Conservation (phyloP, 2,329 filamentous ascomycete species). For the Leptographium lundbergii region DNA sequence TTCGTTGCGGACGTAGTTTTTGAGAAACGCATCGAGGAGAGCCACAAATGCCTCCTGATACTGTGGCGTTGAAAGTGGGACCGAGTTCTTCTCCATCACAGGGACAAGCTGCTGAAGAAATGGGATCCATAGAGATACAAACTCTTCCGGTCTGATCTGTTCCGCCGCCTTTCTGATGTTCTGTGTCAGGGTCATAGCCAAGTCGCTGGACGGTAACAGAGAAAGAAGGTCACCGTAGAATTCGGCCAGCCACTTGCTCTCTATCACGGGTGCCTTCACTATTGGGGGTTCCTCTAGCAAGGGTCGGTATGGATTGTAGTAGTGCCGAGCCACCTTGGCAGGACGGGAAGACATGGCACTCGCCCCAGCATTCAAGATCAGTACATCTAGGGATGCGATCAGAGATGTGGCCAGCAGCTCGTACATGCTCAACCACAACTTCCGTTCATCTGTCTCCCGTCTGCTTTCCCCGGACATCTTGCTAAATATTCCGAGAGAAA, state of each 20-base stretch:
- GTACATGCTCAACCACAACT: background rate
- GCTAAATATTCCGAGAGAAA: background rate
- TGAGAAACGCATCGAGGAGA: background rate
- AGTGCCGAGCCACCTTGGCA: no score
- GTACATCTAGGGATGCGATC: background rate
- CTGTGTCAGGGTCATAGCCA: background rate
- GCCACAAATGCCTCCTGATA: background rate
- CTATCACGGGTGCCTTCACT: background rate
- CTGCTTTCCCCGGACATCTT: background rate
- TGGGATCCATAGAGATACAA: background rate
- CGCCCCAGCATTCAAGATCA: background rate
- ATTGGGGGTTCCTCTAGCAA: background rate
- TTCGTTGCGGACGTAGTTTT: background rate
- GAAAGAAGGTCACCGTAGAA: background rate
- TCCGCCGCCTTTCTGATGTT: background rate
- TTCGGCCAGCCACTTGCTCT: background rate
- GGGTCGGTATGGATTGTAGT: background rate
- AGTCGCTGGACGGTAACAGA: background rate
- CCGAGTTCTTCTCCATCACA: background rate
- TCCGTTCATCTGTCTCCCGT: background rate
- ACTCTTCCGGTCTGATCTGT: background rate
- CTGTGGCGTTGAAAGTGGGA: background rate
- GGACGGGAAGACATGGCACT: background rate
- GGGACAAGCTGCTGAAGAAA: background rate
- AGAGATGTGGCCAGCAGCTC: background rate